Evolutionary conservation across 768 basidiomycete species (phyloP).

Genomic region (Gloeopeniophorella convolvens): DNA sequence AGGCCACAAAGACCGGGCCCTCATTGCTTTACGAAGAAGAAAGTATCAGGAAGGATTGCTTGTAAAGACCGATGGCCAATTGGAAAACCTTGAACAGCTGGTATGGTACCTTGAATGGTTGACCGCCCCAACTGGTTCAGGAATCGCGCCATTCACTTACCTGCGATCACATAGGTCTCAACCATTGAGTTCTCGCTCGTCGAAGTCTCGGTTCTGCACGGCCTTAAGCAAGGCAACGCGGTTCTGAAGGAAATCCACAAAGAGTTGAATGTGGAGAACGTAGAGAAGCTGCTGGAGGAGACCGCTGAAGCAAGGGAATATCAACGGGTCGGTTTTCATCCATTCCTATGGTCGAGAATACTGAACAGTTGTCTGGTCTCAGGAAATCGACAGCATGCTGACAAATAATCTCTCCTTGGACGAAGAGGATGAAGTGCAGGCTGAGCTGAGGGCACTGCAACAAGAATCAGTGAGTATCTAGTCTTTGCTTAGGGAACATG

Average conservation of each 20-base stretch:
- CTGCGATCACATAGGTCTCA: constrained; percentile 56
- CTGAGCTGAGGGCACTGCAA: constrained; percentile 69
- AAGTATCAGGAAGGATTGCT: constrained; percentile 93
- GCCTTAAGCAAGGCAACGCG: constrained; percentile 87
- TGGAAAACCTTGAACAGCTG: constrained; percentile 83
- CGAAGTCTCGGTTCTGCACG: constrained; percentile 87
- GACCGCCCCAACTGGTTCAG: constrained; percentile 9
- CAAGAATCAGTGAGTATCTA: constrained; percentile 44
- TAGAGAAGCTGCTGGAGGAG: constrained; percentile 92
- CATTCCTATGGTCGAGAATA: background rate
- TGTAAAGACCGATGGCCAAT: constrained; percentile 80
- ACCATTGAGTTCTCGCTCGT: constrained; percentile 96
- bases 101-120: no score
- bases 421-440: constrained; percentile 91
- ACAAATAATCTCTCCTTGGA: constrained; percentile 75
- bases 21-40: constrained; percentile 79
- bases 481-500: background rate
- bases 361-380: constrained; percentile 4
- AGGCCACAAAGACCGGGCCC: constrained; percentile 82
- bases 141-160: background rate
- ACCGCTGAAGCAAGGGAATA: constrained; percentile 91
- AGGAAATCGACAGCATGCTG: constrained; percentile 92
- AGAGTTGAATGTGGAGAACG: constrained; percentile 86
- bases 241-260: constrained; percentile 92
- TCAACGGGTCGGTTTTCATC: constrained; percentile 55